phyloP scores from a whole-genome alignment of 257 asterid genomes.

The Gynochthodes officinalis region DNA sequence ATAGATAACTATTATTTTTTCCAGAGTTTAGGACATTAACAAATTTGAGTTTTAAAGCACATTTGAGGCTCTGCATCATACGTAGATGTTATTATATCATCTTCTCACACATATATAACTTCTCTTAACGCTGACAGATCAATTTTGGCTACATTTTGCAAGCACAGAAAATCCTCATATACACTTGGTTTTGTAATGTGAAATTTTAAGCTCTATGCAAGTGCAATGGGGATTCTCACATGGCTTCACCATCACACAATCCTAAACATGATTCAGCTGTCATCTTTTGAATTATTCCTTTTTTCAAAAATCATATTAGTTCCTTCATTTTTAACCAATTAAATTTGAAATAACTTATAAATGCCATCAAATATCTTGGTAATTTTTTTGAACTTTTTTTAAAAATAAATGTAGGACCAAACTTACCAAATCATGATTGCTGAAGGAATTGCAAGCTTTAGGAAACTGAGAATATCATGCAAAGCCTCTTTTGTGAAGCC shows the following conservation, averaged over 20 bases:
- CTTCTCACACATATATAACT: too few relatives aligned
- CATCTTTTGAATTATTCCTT: not conserved
- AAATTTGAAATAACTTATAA: not conserved
- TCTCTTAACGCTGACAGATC: too few relatives aligned
- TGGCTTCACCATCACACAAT: not conserved
- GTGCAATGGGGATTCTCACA: not conserved
- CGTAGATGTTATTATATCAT: too few relatives aligned
- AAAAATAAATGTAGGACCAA: not conserved
- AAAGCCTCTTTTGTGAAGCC: constrained; percentile 58
- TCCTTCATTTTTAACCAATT: not conserved
- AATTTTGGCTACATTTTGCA: too few relatives aligned
- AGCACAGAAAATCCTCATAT: too few relatives aligned
- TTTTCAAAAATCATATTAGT: too few relatives aligned
- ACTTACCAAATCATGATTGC: constrained; percentile 64
- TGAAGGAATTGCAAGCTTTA: constrained; percentile 63
- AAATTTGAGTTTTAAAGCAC: not conserved
- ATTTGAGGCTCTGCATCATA: too few relatives aligned
- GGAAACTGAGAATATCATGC: constrained; percentile 28
- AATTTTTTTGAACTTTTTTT: too few relatives aligned
- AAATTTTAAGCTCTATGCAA: not conserved
- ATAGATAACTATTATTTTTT: not conserved
- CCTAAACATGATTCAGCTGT: not conserved
- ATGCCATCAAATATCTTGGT: too few relatives aligned
- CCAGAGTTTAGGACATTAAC: not conserved
- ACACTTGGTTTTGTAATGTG: too few relatives aligned